A percentile compares a stretch with the other conserved stretches of the same genome.
Evolutionary conservation across 306 rosid genomes (phyloP).

Genomic region (Quercus gilva): DNA sequence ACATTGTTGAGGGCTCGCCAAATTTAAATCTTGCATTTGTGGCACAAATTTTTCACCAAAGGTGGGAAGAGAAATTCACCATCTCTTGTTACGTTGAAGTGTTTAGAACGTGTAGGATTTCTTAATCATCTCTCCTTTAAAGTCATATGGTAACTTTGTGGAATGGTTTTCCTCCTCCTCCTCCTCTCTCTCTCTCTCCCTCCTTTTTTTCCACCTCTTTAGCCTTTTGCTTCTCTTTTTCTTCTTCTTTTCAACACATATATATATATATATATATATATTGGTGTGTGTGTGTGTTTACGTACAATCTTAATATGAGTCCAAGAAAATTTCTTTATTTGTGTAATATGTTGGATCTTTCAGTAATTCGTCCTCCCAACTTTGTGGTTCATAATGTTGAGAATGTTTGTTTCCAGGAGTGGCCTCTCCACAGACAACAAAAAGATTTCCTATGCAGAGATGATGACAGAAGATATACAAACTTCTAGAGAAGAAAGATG

Average conservation of each 20-base stretch:
- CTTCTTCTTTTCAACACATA: too few species aligned
- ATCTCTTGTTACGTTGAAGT: neutral
- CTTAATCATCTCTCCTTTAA: neutral
- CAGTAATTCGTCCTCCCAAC: neutral
- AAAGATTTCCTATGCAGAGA: constrained; percentile 84
- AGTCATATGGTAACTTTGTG: neutral
- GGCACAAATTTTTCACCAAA: constrained; percentile 88
- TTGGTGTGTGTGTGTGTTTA: too few species aligned
- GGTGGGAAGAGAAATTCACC: constrained; percentile 41
- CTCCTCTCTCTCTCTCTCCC: too few species aligned
- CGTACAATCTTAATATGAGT: neutral
- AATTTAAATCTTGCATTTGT: constrained; percentile 93
- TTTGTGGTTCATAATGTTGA: constrained; percentile 6
- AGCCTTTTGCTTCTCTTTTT: neutral
- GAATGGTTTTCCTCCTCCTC: neutral
- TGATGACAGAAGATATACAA: constrained; percentile 89
- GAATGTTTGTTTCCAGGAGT: constrained; percentile 52
- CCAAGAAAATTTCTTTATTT: neutral
- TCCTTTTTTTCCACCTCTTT: neutral
- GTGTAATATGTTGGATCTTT: neutral
- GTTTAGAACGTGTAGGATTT: neutral
- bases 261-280: too few species aligned
- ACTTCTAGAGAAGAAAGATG: constrained; percentile 97
- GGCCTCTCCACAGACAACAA: constrained; percentile 82
- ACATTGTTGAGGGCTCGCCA: constrained; percentile 78